Conservation (phyloP, 176 grass and related monocot species). For the Melocanna baccifera region DNA sequence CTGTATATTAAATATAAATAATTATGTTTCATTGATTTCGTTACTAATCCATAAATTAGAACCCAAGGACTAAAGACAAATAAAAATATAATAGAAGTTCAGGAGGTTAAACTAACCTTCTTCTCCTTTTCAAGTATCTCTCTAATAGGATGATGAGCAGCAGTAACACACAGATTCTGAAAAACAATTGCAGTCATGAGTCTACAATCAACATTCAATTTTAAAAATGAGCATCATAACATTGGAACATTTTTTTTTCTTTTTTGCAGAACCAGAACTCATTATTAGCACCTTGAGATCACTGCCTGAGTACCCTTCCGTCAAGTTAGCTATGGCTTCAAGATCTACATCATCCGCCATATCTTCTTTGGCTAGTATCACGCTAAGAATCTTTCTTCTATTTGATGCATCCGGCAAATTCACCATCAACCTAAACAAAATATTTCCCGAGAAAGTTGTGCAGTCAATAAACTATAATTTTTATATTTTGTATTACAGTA, state of each 20-base stretch:
- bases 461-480: conserved; percentile 2
- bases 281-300: conserved; percentile 66
- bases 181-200: conserved; percentile 28
- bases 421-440: conserved; percentile 86
- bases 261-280: neutral
- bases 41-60: neutral
- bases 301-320: conserved; percentile 92
- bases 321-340: conserved; percentile 82
- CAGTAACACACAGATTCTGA: conserved; percentile 95
- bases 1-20: conserved; percentile 10
- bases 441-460: neutral
- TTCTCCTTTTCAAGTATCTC: conserved; percentile 92
- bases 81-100: neutral
- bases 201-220: neutral
- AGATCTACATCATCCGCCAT: conserved; percentile 71
- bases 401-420: conserved; percentile 89
- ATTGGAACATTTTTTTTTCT: neutral
- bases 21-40: neutral
- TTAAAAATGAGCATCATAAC: neutral
- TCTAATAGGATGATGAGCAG: conserved; percentile 87
- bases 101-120: conserved; percentile 53
- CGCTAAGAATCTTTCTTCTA: conserved; percentile 84
- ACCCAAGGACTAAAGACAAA: neutral
- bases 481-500: neutral
- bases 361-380: conserved; percentile 95